These are phyloP conservation scores for Coriaria nepalensis DNA, from an alignment of 306 rosid species.

Conservation along the genomic window DNA sequence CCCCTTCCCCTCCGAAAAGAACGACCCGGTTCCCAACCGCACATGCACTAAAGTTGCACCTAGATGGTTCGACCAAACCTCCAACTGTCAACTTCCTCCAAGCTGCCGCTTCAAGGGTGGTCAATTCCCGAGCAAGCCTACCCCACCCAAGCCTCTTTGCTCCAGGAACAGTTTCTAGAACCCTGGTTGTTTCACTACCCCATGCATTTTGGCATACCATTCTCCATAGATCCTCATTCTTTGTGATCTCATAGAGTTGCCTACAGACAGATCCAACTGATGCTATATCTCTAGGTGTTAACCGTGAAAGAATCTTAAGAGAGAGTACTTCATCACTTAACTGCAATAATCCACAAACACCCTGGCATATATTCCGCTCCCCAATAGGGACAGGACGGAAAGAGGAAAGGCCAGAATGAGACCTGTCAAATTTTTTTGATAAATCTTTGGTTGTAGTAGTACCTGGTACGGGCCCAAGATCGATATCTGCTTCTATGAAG, in stretches of 20 bases:
- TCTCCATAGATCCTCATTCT: constrained; percentile 92
- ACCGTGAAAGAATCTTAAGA: constrained; percentile 75
- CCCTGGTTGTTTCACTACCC: constrained; percentile 94
- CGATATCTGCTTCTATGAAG: constrained; percentile 79
- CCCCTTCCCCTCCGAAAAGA: constrained; percentile 98
- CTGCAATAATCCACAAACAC: constrained; percentile 83
- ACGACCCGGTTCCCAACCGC: constrained; percentile 97
- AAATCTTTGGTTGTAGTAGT: constrained; percentile 43
- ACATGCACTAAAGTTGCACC: constrained; percentile 97
- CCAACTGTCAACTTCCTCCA: constrained; percentile 95
- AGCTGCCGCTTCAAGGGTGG: constrained; percentile 97
- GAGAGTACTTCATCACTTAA: constrained; percentile 89
- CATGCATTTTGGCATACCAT: constrained; percentile 98
- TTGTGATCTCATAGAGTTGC: constrained; percentile 58
- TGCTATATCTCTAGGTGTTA: constrained; percentile 95
- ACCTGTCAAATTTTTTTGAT: constrained; percentile 43
- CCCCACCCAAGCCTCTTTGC: constrained; percentile 98
- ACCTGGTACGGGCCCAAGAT: constrained; percentile 77
- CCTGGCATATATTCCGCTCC: constrained; percentile 78
- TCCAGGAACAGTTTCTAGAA: constrained; percentile 92
- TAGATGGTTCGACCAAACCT: constrained; percentile 93
- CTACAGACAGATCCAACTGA: constrained; percentile 82
- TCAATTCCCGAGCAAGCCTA: constrained; percentile 80
- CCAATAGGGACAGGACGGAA: constrained; percentile 45
- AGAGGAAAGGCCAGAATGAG: constrained; percentile 47